phyloP scores from a whole-genome alignment of 352 stramenopile genomes.

The Globisporangium lucens region DNA sequence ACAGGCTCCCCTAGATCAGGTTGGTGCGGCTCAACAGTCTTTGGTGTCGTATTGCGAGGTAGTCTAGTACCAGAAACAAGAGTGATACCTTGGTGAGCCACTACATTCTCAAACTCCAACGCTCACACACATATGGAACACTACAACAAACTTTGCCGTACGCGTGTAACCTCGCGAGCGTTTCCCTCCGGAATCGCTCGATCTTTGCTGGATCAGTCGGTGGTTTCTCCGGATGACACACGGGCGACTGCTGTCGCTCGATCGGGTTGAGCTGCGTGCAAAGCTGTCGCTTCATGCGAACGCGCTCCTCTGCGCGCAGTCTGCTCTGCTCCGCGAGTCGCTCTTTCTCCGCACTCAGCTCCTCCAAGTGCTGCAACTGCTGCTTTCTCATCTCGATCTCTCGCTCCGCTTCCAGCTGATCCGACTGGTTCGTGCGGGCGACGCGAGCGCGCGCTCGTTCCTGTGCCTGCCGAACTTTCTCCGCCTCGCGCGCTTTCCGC shows the following conservation, averaged over 20 bases:
- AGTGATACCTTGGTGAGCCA: neutral
- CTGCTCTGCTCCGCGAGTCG: constrained; percentile 36
- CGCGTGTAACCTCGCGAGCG: constrained; percentile 13
- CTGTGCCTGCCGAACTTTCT: constrained; percentile 56
- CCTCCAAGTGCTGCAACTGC: constrained; percentile 17
- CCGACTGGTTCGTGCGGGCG: constrained; percentile 38
- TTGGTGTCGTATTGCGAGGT: neutral
- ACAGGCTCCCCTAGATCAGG: neutral
- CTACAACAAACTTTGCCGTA: neutral
- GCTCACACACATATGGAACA: neutral
- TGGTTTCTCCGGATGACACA: constrained; percentile 8
- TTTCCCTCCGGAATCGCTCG: constrained; percentile 18
- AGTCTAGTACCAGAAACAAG: neutral
- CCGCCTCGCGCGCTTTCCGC: constrained; percentile 26
- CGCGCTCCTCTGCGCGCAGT: constrained; percentile 40
- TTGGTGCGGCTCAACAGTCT: neutral
- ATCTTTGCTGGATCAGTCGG: constrained; percentile 9
- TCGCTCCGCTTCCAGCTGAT: constrained; percentile 26
- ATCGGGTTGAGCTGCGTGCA: constrained; percentile 8
- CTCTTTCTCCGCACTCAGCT: constrained; percentile 31
- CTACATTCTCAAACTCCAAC: neutral
- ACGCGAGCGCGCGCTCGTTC: constrained; percentile 53
- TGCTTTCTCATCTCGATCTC: constrained; percentile 20
- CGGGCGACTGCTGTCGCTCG: neutral
- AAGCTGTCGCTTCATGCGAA: constrained; percentile 29